Evolutionary conservation across 208 protist genomes (phyloP), one percentile per base, ranked within the genome.

Genomic region (Trypanosoma avium): DNA sequence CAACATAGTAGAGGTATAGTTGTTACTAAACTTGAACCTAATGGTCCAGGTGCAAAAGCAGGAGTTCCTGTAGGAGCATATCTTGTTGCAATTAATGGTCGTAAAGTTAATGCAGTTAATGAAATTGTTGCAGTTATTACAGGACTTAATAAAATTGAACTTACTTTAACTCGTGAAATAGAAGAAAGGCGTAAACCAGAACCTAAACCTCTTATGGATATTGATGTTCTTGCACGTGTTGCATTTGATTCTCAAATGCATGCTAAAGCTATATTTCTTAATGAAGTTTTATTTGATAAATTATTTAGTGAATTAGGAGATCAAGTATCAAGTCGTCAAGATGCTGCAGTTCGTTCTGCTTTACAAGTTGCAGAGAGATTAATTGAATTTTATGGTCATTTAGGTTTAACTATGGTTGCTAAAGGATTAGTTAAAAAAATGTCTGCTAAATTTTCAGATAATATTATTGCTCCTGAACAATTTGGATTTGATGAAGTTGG

Each of bases 251-350:
- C 85, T 1, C 73, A 90, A 64, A 90, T 93, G 82, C 86, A 93
- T 66, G 82, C 84, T 27, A 96, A 92, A 64, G 86, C 82, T 10
- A 91, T 96, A 55, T 96, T 91, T 79, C 88, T 96, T 65, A 93
- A 92, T 53, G 90, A 96, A 64, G 66, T 92, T 10, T 68, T 92
- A 13, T 90, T 96, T 54, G 79, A 90, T 53, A 63, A 78, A 27
- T 73, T 91, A 0, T 80, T 79, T 13, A 74, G 67, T 53, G 69
- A 84, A 42, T 52, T 88, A 1, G 65, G 73, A 17, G 69, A 78
- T 38, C 45, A 73, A 42, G 61, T 71, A 26, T 73, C 50, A 7
- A 57, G 60, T 47, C 62, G 63, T 27, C 78, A 84, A 53, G 79
- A 90, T 61, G 63, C 70, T 10, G 80, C 74, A 24, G 69, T 84